phyloP scores from a whole-genome alignment of 2,329 filamentous ascomycete species.

The Neofusicoccum sp. region DNA sequence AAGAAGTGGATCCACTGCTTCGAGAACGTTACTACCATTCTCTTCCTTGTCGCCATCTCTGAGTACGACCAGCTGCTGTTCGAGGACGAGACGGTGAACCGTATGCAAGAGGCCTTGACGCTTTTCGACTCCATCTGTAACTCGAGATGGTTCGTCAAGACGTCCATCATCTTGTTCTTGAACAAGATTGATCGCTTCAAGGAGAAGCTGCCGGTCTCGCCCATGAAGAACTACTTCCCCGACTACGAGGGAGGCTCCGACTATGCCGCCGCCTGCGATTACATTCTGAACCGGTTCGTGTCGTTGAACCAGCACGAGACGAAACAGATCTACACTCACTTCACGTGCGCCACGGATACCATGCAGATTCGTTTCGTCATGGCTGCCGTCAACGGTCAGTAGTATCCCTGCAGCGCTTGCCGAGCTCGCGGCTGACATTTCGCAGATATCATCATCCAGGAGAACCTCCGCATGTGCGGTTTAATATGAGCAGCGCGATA shows the following conservation, averaged over 20 bases:
- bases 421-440: background rate
- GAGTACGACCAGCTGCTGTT: conserved; percentile 96
- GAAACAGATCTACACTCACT: conserved; percentile 99
- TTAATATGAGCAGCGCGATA: conserved; percentile 68
- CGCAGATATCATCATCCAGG: conserved; percentile 98
- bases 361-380: conserved; percentile 99
- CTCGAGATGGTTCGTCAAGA: conserved; percentile 70
- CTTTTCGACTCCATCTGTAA: conserved; percentile 73
- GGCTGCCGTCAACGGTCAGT: conserved; percentile 95
- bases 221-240: conserved; percentile 75
- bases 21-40: conserved; percentile 94
- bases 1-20: conserved; percentile 99
- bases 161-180: conserved; percentile 69
- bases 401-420: background rate
- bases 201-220: conserved; percentile 70
- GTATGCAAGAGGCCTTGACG: conserved; percentile 70
- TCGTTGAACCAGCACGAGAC: conserved; percentile 98
- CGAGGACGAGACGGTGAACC: conserved; percentile 85
- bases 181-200: conserved; percentile 76
- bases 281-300: conserved; percentile 98
- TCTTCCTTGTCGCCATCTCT: conserved; percentile 94
- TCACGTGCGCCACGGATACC: conserved; percentile 97
- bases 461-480: conserved; percentile 95
- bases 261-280: conserved; percentile 94
- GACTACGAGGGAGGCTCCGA: conserved; percentile 89